These are phyloP conservation scores for Lentinula sp. DNA, from an alignment of 768 basidiomycete genomes.

Conservation along the genomic window DNA sequence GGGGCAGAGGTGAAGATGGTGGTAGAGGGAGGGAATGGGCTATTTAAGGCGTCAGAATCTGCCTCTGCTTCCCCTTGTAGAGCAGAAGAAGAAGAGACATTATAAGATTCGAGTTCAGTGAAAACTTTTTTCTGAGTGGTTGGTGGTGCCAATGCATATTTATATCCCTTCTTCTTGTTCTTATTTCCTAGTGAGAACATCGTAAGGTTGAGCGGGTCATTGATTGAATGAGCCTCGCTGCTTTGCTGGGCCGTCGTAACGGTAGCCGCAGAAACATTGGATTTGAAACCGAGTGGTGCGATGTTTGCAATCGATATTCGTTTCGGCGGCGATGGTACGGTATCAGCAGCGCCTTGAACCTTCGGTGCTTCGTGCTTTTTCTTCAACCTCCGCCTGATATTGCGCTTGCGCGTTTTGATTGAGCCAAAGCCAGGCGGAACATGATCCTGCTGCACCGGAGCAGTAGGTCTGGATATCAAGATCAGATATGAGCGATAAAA, in stretches of 20 bases:
- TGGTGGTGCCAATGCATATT: slow-evolving; percentile 19
- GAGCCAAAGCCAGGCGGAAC: slow-evolving; percentile 4
- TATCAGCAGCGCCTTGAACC: background rate
- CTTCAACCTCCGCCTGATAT: slow-evolving; percentile 3
- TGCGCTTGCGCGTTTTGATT: slow-evolving; percentile 5
- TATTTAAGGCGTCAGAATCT: background rate
- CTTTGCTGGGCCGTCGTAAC: background rate
- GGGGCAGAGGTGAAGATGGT: slow-evolving; percentile 1
- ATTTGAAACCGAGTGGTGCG: background rate
- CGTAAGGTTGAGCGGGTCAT: slow-evolving; percentile 8
- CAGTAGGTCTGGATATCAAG: background rate
- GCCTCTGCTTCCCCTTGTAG: background rate
- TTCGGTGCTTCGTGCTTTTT: background rate
- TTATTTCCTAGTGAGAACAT: slow-evolving; percentile 43
- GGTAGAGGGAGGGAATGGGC: background rate
- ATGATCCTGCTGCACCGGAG: background rate
- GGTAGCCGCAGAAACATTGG: background rate
- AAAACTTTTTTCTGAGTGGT: slow-evolving; percentile 35
- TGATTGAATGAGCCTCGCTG: background rate
- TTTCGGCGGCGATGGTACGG: background rate
- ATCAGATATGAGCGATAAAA: too few species aligned
- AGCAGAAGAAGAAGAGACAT: background rate
- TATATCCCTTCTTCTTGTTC: slow-evolving; percentile 46
- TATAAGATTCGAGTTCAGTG: slow-evolving; percentile 6
- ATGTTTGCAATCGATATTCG: background rate